These are phyloP conservation scores for Colletotrichum viniferum DNA, from an alignment of 2,329 filamentous ascomycete species.

Conservation along the genomic window DNA sequence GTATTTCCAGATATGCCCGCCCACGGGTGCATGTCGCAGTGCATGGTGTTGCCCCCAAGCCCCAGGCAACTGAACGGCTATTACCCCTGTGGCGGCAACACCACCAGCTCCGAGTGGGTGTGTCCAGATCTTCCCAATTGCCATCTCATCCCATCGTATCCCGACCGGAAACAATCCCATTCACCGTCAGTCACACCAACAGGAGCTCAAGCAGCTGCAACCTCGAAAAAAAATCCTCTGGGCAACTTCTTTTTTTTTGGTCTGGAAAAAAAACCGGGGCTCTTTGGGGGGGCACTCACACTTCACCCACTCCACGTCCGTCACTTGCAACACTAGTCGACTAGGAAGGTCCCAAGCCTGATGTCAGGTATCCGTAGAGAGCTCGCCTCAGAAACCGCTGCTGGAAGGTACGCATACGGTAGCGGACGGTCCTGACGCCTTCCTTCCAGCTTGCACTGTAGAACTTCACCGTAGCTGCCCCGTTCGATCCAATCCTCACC, in stretches of 20 bases:
- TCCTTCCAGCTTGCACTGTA: background rate
- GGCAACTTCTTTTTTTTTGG: background rate
- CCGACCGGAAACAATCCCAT: constrained; percentile 17
- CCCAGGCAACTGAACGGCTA: background rate
- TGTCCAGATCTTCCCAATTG: background rate
- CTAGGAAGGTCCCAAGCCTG: background rate
- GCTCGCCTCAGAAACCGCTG: background rate
- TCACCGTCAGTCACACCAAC: constrained; percentile 10
- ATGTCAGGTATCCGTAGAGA: background rate
- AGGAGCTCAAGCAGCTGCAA: background rate
- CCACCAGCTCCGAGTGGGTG: background rate
- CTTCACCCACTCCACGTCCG: constrained; percentile 2
- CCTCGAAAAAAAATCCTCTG: background rate
- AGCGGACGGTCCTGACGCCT: background rate
- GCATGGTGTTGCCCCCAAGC: background rate
- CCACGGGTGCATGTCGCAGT: background rate
- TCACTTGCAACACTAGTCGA: constrained; percentile 3
- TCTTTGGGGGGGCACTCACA: background rate
- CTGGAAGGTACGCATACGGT: background rate
- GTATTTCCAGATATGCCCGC: background rate
- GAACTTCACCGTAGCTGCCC: background rate
- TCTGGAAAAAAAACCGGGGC: background rate
- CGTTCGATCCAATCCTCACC: background rate
- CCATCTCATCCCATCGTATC: constrained; percentile 14
- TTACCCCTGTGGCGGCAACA: constrained; percentile 1